These are phyloP conservation scores for Neopestalotiopsis sp. DNA, from an alignment of 2,329 filamentous ascomycete genomes.

Conservation along the genomic window DNA sequence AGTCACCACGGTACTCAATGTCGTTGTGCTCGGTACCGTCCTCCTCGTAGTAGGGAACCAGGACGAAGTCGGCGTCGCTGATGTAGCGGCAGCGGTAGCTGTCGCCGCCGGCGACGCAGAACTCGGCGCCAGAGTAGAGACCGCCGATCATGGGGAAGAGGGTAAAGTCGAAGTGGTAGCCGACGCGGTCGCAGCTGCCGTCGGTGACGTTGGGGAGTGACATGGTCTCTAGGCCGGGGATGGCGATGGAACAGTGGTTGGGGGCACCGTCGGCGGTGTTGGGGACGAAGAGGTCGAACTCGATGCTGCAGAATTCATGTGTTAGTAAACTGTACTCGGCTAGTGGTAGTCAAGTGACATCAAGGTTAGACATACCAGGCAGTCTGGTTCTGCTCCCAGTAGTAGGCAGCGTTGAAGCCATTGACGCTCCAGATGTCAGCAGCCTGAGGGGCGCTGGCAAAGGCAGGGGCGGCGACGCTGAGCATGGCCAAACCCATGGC, in stretches of 20 bases:
- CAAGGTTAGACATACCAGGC: background rate
- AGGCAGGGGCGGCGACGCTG: background rate
- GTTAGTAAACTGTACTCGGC: background rate
- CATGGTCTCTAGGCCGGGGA: background rate
- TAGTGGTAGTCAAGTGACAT: background rate
- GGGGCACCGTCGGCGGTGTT: background rate
- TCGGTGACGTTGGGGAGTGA: constrained; percentile 1
- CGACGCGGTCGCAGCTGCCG: background rate
- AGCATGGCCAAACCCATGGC: background rate
- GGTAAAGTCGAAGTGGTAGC: background rate
- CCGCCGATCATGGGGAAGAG: background rate
- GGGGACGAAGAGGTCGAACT: background rate
- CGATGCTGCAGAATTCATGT: background rate
- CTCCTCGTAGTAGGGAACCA: background rate
- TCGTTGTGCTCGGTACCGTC: background rate
- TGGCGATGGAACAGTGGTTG: background rate
- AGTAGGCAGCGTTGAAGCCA: background rate
- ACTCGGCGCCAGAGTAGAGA: background rate
- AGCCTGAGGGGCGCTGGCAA: background rate
- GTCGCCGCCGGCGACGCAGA: background rate
- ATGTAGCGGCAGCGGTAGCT: background rate
- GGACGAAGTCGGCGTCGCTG: background rate
- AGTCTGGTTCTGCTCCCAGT: background rate
- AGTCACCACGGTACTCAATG: background rate
- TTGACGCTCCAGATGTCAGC: background rate